Evolutionary conservation across 345 rosid genomes (phyloP), one percentile per base, ranked within the genome.

Genomic region (Arabidopsis arenosa): DNA sequence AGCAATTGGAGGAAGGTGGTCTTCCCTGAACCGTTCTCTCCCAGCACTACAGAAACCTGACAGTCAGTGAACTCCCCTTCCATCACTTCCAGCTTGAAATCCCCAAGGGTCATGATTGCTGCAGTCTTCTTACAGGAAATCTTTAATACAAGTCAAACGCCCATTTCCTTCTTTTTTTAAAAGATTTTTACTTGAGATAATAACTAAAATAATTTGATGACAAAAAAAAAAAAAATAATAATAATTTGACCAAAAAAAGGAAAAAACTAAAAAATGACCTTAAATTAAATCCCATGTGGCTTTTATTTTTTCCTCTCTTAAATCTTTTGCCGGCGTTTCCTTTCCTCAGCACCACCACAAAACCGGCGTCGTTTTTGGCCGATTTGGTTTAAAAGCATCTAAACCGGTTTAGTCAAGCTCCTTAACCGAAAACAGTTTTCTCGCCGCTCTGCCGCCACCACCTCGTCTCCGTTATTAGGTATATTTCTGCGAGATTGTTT

Each of bases 381-480:
- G 43, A 47, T 15, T 15, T 32, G 35, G 10, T 52, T 7, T 49
- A 65, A 43, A 1, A 6, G 2, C 45, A 4, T 10, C 26, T 43
- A 43, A 69, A 69, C 55, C 74, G 48, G 66, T 9, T 6, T 41
- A 55, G 40, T 21, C 36, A 15, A 68, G 54, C n/a, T 5, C 52
- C 53, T 37, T 36, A 65, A 65, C 12, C 63, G 12, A 56, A 37
- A 17, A 59, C 9, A 60, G 52, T 4, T 17, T 49, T 39, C 67
- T 36, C 21, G 49, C 17, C 32, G 60, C 49, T 35, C 63, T 73
- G 52, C 78, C 26, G 67, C 73, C 73, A 75, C 79, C 67, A 18
- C 21, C 63, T 30, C 40, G 65, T 59, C 36, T 75, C 45, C 55
- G 55, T 73, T 36, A 51, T 72, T 67, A 66, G 72, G 78, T 66